Base-by-base conservation (phyloP, 352 stramenopile genomes). In the Pythium pectinolyticum region DNA sequence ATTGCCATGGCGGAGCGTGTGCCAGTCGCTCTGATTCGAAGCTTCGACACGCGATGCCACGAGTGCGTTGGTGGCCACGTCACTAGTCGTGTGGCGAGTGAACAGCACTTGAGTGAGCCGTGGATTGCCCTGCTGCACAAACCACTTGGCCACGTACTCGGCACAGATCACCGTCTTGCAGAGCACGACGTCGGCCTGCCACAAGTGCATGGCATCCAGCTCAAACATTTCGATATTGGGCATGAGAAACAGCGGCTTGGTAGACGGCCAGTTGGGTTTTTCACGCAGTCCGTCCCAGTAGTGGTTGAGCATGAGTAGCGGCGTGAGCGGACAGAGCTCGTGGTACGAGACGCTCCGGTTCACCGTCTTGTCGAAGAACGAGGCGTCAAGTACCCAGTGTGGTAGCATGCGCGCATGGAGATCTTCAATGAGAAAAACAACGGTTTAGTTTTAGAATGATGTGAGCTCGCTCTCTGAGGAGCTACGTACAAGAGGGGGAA, bases 141-240 rank as follows among this genome's bases (percentile, higher is more conserved):
- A 87, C 82, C 82, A 91, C 24, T 63, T 64, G n/a, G 31, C 57
- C 12, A 89, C 39, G 31, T 78, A 72, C 19, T 69, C 57, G 14
- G 67, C 69, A n/a, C 76, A 87, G 14, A 82, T 35, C 6, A 57
- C 48, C 0, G 79, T 89, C 51, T 92, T 92, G 63, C 78, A 89
- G 0, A 92, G 51, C 39, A 92, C 70, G 2, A 67, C 72, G 50
- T 89, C 72, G 6, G 74, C 73, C 11, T 57, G 58, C 70, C 80
- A 85, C 49, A 86, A 84, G 47, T 89, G 65, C 3, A 62, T 34
- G 1, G 67, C 54, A 11, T 63, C 64, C 17, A 90, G 51, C 61
- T 90, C 72, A 53, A 72, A 70, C 78, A 89, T 90, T 55, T 80
- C 66, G 30, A 73, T 66, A 32, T 73, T 73, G 43, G 66, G 66